These are phyloP conservation scores for Cercophora scortea DNA, from an alignment of 495 filamentous ascomycete genomes.

Conservation along the genomic window DNA sequence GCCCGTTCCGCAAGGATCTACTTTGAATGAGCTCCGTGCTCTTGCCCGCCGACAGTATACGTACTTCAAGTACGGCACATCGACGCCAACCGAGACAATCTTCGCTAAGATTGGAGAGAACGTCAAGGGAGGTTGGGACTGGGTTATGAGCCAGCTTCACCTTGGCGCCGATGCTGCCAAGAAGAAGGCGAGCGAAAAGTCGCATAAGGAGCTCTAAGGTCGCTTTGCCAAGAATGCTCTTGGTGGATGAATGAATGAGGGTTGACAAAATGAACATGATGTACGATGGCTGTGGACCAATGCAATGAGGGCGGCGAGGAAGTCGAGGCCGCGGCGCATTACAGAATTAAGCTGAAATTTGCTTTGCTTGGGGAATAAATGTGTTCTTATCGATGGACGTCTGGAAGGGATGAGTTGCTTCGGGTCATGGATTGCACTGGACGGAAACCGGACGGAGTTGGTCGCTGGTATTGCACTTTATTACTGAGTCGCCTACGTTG, in stretches of 20 bases:
- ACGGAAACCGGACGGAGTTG: background rate
- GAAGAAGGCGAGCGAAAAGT: slow-evolving; percentile 20
- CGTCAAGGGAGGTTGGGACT: slow-evolving; percentile 44
- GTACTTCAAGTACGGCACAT: slow-evolving; percentile 73
- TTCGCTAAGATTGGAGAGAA: slow-evolving; percentile 54
- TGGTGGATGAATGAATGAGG: background rate
- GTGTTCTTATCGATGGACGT: background rate
- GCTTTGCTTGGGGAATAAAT: background rate
- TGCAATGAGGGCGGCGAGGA: background rate
- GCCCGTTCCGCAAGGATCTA: slow-evolving; percentile 62
- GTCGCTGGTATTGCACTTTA: background rate
- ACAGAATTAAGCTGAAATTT: background rate
- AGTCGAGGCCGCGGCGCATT: too few species aligned
- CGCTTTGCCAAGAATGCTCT: background rate
- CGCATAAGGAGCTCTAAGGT: slow-evolving; percentile 17
- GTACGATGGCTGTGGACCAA: background rate
- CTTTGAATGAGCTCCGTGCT: slow-evolving; percentile 55
- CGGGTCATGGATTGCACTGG: background rate
- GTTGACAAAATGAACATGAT: background rate
- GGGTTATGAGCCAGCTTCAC: slow-evolving; percentile 52
- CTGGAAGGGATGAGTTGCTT: background rate
- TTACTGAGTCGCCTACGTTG: background rate
- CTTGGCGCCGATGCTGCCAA: slow-evolving; percentile 47
- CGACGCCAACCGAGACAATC: slow-evolving; percentile 54
- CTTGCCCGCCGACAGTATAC: slow-evolving; percentile 63